A percentile compares a stretch with the other conserved stretches of the same genome.
phyloP scores from a whole-genome alignment of 2,329 filamentous ascomycete genomes.

The Clarireedia paspali region DNA sequence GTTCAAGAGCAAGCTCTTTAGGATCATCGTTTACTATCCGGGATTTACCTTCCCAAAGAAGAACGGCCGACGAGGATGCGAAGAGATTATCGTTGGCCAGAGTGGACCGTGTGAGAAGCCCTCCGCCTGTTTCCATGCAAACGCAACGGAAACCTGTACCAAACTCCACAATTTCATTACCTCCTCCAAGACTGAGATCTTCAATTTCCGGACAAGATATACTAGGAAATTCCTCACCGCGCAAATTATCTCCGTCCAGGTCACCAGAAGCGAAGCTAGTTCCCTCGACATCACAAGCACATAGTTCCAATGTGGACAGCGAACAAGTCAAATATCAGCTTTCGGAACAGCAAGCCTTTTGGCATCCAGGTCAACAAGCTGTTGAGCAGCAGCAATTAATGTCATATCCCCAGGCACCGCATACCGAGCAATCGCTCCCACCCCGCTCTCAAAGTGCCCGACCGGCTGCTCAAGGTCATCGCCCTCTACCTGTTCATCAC shows the following conservation, averaged over 20 bases:
- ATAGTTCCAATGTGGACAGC: background rate
- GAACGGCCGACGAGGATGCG: background rate
- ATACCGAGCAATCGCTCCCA: background rate
- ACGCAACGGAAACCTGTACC: constrained; percentile 7
- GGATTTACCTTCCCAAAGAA: constrained; percentile 9
- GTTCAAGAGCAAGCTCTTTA: constrained; percentile 1
- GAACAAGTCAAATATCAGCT: background rate
- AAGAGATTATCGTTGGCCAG: constrained; percentile 7
- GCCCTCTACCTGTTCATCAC: constrained; percentile 6
- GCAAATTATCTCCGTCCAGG: background rate
- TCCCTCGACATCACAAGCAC: background rate
- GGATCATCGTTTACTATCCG: constrained; percentile 7
- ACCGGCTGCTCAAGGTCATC: constrained; percentile 2
- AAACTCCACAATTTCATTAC: background rate
- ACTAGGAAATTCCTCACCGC: background rate
- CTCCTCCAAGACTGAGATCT: background rate
- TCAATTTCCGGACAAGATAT: background rate
- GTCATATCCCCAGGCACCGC: background rate
- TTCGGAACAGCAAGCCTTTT: background rate
- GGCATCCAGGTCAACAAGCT: background rate
- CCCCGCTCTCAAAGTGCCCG: constrained; percentile 1
- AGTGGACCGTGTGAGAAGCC: background rate
- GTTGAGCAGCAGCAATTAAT: background rate
- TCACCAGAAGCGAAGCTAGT: background rate
- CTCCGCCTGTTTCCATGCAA: constrained; percentile 13